A percentile compares a stretch with the other conserved stretches of the same genome.
Conservation (phyloP, 2,329 filamentous ascomycete species). For the Endothia cerciana region DNA sequence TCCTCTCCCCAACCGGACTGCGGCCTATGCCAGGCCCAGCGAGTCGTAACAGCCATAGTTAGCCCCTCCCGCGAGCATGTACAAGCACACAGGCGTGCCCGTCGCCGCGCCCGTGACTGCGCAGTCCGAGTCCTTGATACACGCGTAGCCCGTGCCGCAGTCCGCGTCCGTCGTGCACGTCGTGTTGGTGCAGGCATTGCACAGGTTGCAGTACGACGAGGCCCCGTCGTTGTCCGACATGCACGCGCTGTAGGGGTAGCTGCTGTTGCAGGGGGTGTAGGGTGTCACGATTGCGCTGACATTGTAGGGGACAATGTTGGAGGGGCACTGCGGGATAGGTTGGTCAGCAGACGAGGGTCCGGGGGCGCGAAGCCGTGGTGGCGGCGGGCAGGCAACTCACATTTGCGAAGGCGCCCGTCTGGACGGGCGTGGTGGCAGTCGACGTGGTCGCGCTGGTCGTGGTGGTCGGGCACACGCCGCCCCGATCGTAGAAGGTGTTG, state of each 20-base stretch:
- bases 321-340: constrained; percentile 17
- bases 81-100: constrained; percentile 26
- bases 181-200: constrained; percentile 15
- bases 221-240: constrained; percentile 23
- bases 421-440: constrained; percentile 18
- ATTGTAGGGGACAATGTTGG: constrained; percentile 26
- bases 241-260: constrained; percentile 18
- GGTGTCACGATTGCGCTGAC: constrained; percentile 20
- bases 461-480: constrained; percentile 24
- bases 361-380: neutral
- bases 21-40: neutral
- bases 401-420: constrained; percentile 27
- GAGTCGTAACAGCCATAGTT: constrained; percentile 21
- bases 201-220: constrained; percentile 27
- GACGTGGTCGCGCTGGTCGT: constrained; percentile 15
- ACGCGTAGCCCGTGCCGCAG: constrained; percentile 23
- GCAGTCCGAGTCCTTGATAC: constrained; percentile 27
- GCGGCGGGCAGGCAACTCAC: constrained; percentile 4
- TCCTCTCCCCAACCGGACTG: neutral
- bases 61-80: constrained; percentile 24
- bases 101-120: constrained; percentile 13
- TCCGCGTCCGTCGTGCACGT: constrained; percentile 23
- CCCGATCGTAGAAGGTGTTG: constrained; percentile 28
- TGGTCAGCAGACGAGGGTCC: neutral
- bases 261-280: constrained; percentile 27